Evolutionary conservation across 176 grass and related monocot genomes (phyloP).

Genomic region (Rhynchospora breviuscula): DNA sequence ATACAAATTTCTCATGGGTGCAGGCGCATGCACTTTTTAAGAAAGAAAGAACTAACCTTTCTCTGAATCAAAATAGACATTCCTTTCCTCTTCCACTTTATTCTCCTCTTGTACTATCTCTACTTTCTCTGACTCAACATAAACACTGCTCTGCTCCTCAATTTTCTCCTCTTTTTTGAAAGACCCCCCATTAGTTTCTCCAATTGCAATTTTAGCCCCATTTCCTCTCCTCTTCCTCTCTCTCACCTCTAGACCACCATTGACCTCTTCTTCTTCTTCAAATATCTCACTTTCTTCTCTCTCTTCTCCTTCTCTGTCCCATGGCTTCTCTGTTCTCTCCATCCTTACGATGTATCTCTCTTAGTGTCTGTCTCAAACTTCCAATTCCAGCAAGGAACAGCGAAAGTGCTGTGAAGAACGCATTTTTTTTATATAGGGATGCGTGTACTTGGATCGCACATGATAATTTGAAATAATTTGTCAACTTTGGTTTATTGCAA

Average conservation of each 20-base stretch:
- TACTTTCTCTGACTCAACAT: not conserved
- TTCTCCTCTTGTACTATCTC: not conserved
- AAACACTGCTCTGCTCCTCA: constrained; percentile 2
- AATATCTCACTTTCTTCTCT: constrained; percentile 30
- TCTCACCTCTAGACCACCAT: constrained; percentile 30
- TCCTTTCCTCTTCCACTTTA: constrained; percentile 19
- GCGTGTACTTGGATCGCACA: not conserved
- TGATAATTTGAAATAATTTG: not conserved
- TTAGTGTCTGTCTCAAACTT: not conserved
- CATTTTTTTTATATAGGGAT: not conserved
- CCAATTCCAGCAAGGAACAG: constrained; percentile 1
- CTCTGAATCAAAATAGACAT: constrained; percentile 39
- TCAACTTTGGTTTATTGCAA: not conserved
- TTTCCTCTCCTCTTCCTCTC: constrained; percentile 25
- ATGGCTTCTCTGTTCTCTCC: constrained; percentile 43
- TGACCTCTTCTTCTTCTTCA: constrained; percentile 26
- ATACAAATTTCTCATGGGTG: not conserved
- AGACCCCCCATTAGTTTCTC: not conserved
- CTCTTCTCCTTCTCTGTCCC: constrained; percentile 24
- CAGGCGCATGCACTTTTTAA: not conserved
- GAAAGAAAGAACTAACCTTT: constrained; percentile 33
- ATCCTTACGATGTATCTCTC: not conserved
- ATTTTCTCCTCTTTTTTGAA: constrained; percentile 10
- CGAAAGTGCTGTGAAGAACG: not conserved
- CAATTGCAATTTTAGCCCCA: not conserved